Conservation (phyloP, 805 yeast species). For the Hanseniaspora valbyensis region DNA sequence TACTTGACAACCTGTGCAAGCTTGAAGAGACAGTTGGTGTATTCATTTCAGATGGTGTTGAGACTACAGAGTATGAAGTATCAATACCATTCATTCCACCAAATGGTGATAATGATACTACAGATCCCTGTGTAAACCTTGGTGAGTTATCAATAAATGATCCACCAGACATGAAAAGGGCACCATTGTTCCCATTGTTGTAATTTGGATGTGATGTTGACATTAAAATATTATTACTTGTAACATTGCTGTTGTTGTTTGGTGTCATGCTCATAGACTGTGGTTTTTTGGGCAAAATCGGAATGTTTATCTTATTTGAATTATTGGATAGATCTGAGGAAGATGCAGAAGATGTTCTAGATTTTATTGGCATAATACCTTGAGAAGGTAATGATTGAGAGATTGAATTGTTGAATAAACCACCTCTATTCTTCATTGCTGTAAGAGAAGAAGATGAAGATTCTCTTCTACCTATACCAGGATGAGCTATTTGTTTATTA, state of each 20-base stretch:
- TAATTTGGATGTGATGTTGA: slow-evolving; percentile 14
- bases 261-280: slow-evolving; percentile 14
- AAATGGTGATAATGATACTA: slow-evolving; percentile 11
- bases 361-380: slow-evolving; percentile 15
- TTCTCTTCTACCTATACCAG: slow-evolving; percentile 9
- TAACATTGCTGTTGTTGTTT: slow-evolving; percentile 1
- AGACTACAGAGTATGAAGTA: slow-evolving; percentile 8
- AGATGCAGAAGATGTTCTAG: slow-evolving; percentile 28
- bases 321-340: slow-evolving; percentile 26
- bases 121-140: slow-evolving; percentile 8
- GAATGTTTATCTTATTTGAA: slow-evolving; percentile 26
- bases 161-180: slow-evolving; percentile 9
- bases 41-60: slow-evolving; percentile 16
- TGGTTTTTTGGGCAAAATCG: slow-evolving; percentile 30
- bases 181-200: slow-evolving; percentile 1
- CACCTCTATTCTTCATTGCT: slow-evolving; percentile 13
- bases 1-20: slow-evolving; percentile 17
- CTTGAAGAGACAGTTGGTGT: slow-evolving; percentile 17
- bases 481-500: neutral
- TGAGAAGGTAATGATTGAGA: neutral
- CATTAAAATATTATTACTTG: slow-evolving; percentile 5
- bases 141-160: slow-evolving; percentile 14
- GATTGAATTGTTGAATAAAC: neutral
- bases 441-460: slow-evolving; percentile 15
- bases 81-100: slow-evolving; percentile 3